These are phyloP conservation scores for Paracoccidioides lutzii DNA, from an alignment of 2,329 filamentous ascomycete species.

Conservation along the genomic window DNA sequence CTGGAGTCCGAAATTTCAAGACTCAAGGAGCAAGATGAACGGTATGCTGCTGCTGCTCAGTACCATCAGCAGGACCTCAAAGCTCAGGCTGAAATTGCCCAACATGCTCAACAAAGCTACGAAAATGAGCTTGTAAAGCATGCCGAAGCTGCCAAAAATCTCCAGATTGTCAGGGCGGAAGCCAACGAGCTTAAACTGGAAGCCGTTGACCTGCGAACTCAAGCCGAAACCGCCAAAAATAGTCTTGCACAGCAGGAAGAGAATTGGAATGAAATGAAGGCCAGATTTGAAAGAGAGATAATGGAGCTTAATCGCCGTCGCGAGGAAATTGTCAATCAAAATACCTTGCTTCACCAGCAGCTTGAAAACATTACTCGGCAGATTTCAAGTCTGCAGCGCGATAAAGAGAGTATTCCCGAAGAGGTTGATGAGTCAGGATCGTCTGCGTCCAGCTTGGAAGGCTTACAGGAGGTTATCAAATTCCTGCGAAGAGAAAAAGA, in stretches of 20 bases:
- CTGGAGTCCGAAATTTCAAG: constrained; percentile 68
- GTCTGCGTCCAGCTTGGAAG: constrained; percentile 50
- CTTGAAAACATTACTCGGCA: constrained; percentile 72
- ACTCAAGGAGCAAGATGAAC: constrained; percentile 71
- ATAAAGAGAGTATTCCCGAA: constrained; percentile 48
- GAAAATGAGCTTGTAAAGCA: constrained; percentile 91
- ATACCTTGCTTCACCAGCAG: constrained; percentile 79
- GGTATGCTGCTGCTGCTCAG: constrained; percentile 64
- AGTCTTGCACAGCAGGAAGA: constrained; percentile 67
- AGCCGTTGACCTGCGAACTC: constrained; percentile 58
- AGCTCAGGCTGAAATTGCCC: constrained; percentile 83
- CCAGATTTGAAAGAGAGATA: constrained; percentile 73
- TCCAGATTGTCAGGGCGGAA: constrained; percentile 67
- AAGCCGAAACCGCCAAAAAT: constrained; percentile 74
- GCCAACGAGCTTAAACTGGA: constrained; percentile 72
- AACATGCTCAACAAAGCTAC: constrained; percentile 87
- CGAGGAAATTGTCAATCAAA: constrained; percentile 77
- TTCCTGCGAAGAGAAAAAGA: constrained; percentile 94
- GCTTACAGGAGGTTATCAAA: constrained; percentile 77
- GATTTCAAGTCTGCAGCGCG: constrained; percentile 66
- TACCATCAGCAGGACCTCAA: constrained; percentile 86
- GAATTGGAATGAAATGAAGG: constrained; percentile 74
- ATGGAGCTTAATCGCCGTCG: constrained; percentile 63
- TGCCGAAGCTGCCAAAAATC: constrained; percentile 77
- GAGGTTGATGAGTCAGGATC: constrained; percentile 35